These are phyloP conservation scores for Pythium rishiriense DNA, from an alignment of 352 stramenopile species.

Conservation along the genomic window DNA sequence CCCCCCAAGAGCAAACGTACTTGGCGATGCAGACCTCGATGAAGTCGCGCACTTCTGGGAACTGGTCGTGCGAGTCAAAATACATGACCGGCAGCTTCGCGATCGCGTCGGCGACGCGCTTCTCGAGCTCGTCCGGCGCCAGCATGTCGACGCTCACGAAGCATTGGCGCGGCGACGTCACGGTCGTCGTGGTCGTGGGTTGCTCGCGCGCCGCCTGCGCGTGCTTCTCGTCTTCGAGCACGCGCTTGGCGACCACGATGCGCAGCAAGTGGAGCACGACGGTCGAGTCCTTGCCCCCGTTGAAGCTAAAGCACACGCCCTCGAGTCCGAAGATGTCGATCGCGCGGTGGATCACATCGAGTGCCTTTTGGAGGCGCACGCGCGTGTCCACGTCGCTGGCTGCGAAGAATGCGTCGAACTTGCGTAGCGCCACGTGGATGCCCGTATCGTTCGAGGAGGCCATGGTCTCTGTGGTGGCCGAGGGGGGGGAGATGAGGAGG, in stretches of 20 bases:
- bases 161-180: slow-evolving; percentile 62
- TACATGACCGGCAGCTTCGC: slow-evolving; percentile 91
- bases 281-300: slow-evolving; percentile 92
- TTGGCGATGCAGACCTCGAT: slow-evolving; percentile 70
- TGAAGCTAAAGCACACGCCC: slow-evolving; percentile 89
- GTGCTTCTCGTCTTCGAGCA: slow-evolving; percentile 43
- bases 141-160: slow-evolving; percentile 57
- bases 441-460: background rate
- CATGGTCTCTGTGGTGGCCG: background rate
- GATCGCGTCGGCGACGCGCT: slow-evolving; percentile 41
- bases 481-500: background rate
- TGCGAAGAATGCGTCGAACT: slow-evolving; percentile 70
- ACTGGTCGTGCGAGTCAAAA: slow-evolving; percentile 96
- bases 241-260: slow-evolving; percentile 75
- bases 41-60: slow-evolving; percentile 91
- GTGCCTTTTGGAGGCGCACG: slow-evolving; percentile 56
- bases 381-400: slow-evolving; percentile 43
- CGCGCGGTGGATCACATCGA: slow-evolving; percentile 74
- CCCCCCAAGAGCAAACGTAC: slow-evolving; percentile 25
- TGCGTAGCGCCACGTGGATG: slow-evolving; percentile 32
- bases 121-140: slow-evolving; percentile 51
- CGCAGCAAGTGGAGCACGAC: slow-evolving; percentile 90
- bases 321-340: slow-evolving; percentile 83
- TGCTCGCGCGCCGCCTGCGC: background rate
- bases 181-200: slow-evolving; percentile 31